Conservation (phyloP, 208 protist species). For the Acanthamoeba royreba region DNA sequence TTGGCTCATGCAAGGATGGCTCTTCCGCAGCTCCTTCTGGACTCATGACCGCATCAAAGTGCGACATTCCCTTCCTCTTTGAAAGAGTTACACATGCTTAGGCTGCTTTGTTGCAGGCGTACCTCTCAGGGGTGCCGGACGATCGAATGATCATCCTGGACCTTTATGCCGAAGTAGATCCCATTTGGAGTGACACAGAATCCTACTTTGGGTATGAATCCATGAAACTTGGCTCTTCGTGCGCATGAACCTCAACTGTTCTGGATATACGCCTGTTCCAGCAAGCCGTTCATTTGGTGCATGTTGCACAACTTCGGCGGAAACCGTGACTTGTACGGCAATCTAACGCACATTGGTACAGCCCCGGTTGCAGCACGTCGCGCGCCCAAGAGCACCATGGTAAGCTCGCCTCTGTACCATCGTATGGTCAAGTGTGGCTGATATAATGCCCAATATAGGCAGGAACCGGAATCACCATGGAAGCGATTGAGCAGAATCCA, state of each 20-base stretch:
- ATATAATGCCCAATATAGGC: neutral
- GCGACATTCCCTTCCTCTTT: neutral
- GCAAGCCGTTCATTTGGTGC: constrained; percentile 78
- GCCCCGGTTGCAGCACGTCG: constrained; percentile 15
- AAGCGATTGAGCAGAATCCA: constrained; percentile 76
- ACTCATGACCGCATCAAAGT: neutral
- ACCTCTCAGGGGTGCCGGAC: constrained; percentile 64
- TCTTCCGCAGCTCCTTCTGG: constrained; percentile 59
- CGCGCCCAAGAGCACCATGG: constrained; percentile 54
- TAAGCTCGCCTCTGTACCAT: neutral
- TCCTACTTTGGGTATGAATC: constrained; percentile 67
- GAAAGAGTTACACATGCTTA: no score
- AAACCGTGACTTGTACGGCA: constrained; percentile 68
- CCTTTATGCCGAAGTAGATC: constrained; percentile 66
- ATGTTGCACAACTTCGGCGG: constrained; percentile 82
- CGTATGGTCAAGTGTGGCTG: neutral
- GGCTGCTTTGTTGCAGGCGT: no score
- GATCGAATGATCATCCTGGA: constrained; percentile 76
- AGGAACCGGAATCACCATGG: constrained; percentile 74
- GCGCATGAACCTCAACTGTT: neutral
- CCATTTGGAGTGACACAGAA: constrained; percentile 58
- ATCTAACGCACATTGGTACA: constrained; percentile 52
- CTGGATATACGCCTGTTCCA: neutral
- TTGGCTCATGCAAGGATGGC: constrained; percentile 80
- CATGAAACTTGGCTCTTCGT: neutral